A percentile compares a stretch with the other conserved stretches of the same genome.
Conservation (phyloP, 1,284 basidiomycete species). For the Sphagnurus paluster region DNA sequence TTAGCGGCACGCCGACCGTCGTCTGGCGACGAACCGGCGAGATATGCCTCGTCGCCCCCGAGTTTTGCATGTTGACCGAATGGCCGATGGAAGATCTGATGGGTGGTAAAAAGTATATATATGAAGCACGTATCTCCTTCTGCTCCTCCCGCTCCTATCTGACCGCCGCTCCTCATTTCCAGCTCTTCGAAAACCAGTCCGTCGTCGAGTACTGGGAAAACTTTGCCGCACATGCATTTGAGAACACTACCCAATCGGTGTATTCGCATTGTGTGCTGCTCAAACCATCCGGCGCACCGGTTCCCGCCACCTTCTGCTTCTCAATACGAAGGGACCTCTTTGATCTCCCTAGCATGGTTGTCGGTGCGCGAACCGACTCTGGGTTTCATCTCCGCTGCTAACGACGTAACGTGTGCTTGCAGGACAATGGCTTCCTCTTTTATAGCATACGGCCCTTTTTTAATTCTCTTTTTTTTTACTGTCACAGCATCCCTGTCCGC, state of each 20-base stretch:
- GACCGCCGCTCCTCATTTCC: slow-evolving; percentile 9
- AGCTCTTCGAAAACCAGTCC: slow-evolving; percentile 89
- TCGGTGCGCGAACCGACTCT: slow-evolving; percentile 48
- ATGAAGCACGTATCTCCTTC: slow-evolving; percentile 59
- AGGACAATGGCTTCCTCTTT: slow-evolving; percentile 81
- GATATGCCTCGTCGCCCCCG: slow-evolving; percentile 93
- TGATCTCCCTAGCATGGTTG: slow-evolving; percentile 84
- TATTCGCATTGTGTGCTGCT: slow-evolving; percentile 88
- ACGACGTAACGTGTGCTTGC: slow-evolving; percentile 13
- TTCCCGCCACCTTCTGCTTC: slow-evolving; percentile 90
- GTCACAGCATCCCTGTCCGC: slow-evolving; percentile 11
- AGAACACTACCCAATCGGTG: slow-evolving; percentile 93
- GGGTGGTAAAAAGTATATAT: slow-evolving; percentile 82
- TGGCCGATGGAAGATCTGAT: slow-evolving; percentile 86
- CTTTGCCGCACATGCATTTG: slow-evolving; percentile 92
- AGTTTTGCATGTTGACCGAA: slow-evolving; percentile 93
- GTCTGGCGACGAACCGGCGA: slow-evolving; percentile 98
- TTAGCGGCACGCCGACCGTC: slow-evolving; percentile 98
- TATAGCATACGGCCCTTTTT: slow-evolving; percentile 38
- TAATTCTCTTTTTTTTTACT: slow-evolving; percentile 22
- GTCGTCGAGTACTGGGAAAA: slow-evolving; percentile 96
- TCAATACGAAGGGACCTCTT: slow-evolving; percentile 90
- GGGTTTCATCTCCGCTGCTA: slow-evolving; percentile 5
- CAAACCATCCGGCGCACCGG: slow-evolving; percentile 79
- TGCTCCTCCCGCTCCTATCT: slow-evolving; percentile 2